These are phyloP conservation scores for Colletotrichum gigasporum DNA, from an alignment of 2,329 filamentous ascomycete genomes.

Conservation along the genomic window DNA sequence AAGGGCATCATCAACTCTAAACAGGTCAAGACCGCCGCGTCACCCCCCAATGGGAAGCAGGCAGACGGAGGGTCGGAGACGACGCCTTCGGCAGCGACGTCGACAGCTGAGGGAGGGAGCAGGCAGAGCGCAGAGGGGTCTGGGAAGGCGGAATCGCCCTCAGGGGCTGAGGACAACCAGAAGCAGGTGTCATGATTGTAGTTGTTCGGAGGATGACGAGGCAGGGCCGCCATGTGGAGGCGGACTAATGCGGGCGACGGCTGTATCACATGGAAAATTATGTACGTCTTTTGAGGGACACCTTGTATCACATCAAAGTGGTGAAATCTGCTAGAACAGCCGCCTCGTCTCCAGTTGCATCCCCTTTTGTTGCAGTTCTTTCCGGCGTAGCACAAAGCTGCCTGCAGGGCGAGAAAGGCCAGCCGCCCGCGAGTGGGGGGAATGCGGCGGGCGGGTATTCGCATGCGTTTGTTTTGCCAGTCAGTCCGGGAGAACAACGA, in stretches of 20 bases:
- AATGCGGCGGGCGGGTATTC: neutral
- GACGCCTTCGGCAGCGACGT: constrained; percentile 8
- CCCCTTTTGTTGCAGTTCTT: neutral
- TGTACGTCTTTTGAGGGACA: neutral
- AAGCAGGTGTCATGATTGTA: constrained; percentile 21
- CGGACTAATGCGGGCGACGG: neutral
- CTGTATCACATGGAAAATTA: neutral
- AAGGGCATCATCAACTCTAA: constrained; percentile 72
- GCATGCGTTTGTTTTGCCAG: neutral
- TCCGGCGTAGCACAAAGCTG: neutral
- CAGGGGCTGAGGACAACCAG: constrained; percentile 26
- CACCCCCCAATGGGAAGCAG: constrained; percentile 28
- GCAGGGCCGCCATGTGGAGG: neutral
- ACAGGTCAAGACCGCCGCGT: constrained; percentile 44
- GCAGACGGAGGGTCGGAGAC: constrained; percentile 21
- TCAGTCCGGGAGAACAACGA: too few relatives aligned
- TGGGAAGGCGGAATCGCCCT: constrained; percentile 26
- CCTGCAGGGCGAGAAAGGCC: too few relatives aligned
- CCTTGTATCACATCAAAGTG: neutral
- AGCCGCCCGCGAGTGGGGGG: too few relatives aligned
- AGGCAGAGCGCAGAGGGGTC: constrained; percentile 16
- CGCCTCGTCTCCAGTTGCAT: neutral
- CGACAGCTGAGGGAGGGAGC: constrained; percentile 18
- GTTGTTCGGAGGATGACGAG: neutral
- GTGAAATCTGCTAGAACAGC: neutral